Evolutionary conservation across 192 early-diverging fungal genomes (phyloP).

Genomic region (Phycomyces blakesleeanus): DNA sequence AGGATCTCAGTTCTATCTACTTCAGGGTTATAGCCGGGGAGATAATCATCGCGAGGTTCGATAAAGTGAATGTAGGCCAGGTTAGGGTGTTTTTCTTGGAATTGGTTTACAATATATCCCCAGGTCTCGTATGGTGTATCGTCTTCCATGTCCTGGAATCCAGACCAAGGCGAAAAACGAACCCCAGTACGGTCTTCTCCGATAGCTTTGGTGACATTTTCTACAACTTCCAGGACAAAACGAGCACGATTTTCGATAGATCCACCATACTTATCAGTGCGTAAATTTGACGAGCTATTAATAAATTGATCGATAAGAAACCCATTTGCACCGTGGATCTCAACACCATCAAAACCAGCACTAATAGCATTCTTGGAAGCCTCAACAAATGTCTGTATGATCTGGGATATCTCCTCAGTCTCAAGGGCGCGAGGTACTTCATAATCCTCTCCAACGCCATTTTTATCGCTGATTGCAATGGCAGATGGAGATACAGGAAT

Average conservation of each 20-base stretch:
- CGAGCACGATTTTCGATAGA: constrained; percentile 20
- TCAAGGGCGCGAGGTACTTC: constrained; percentile 20
- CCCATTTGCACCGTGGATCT: constrained; percentile 88
- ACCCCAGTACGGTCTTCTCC: constrained; percentile 28
- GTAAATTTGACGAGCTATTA: constrained; percentile 72
- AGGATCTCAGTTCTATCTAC: neutral
- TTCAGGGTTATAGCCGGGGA: constrained; percentile 27
- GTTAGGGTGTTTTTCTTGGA: constrained; percentile 21
- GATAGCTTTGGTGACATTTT: constrained; percentile 14
- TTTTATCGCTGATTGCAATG: constrained; percentile 12
- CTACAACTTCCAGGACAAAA: constrained; percentile 21
- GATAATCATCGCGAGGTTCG: constrained; percentile 16
- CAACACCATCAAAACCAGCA: constrained; percentile 85
- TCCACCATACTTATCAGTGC: constrained; percentile 48
- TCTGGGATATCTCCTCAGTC: constrained; percentile 8
- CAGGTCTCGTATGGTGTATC: constrained; percentile 22
- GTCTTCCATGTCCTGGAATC: constrained; percentile 30
- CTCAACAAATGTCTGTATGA: constrained; percentile 7
- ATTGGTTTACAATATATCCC: constrained; percentile 10
- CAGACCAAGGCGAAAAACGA: constrained; percentile 28
- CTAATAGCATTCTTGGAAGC: constrained; percentile 67
- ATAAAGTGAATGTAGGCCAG: constrained; percentile 31
- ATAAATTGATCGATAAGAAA: constrained; percentile 81
- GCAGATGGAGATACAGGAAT: constrained; percentile 24
- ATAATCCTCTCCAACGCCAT: constrained; percentile 2